Conservation (phyloP, 495 filamentous ascomycete genomes). For the Patellaria atrata region DNA sequence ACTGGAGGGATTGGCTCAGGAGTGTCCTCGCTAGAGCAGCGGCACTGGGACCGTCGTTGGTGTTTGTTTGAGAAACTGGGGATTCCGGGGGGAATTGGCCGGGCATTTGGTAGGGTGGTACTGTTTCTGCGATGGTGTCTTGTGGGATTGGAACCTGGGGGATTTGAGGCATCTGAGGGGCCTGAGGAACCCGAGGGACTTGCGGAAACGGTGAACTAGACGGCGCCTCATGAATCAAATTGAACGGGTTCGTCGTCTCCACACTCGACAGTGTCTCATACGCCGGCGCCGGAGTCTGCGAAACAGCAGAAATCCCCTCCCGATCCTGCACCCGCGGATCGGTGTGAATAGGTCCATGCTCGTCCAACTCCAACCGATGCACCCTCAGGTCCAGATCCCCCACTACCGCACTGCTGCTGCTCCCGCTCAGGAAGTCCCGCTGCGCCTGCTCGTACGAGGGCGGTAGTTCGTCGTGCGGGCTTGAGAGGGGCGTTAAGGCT, state of each 20-base stretch:
- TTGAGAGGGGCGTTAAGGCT: constrained; percentile 10
- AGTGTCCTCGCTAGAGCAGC: constrained; percentile 4
- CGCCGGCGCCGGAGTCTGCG: too few species aligned
- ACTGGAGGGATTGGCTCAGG: constrained; percentile 10
- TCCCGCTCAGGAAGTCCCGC: constrained; percentile 7
- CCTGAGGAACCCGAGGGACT: background rate
- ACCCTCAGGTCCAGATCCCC: constrained; percentile 11
- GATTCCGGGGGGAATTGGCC: constrained; percentile 5
- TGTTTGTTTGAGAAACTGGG: constrained; percentile 6
- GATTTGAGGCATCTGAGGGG: background rate
- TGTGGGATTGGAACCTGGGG: background rate
- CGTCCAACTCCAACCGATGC: constrained; percentile 8
- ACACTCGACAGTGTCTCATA: too few species aligned
- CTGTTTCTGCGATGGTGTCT: constrained; percentile 8
- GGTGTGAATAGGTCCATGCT: constrained; percentile 1
- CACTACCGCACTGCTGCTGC: constrained; percentile 5
- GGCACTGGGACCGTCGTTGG: background rate
- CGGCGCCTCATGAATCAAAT: too few species aligned
- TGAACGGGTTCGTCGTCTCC: too few species aligned
- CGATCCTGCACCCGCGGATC: too few species aligned
- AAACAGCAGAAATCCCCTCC: too few species aligned
- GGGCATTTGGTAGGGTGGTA: constrained; percentile 8
- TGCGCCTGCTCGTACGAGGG: constrained; percentile 19
- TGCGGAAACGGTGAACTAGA: too few species aligned
- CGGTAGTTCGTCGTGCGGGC: constrained; percentile 18